Conservation (phyloP, 345 rosid genomes). For the Atalantia buxifolia region DNA sequence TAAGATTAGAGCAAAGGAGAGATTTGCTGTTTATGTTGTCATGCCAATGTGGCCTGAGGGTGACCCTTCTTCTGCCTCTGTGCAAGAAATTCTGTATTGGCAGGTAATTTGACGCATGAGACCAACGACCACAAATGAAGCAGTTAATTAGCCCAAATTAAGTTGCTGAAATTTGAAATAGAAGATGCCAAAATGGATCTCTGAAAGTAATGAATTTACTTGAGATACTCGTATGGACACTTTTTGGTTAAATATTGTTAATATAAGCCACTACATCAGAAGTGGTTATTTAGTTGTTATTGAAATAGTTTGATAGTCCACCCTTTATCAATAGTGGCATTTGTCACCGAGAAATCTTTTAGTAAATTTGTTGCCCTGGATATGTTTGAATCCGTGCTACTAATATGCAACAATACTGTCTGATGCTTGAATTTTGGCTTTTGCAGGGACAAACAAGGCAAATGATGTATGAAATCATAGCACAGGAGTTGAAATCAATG, state of each 20-base stretch:
- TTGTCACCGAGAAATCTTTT: background rate
- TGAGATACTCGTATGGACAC: background rate
- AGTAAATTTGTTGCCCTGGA: background rate
- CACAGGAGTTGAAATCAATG: conserved; percentile 55
- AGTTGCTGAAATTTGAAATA: background rate
- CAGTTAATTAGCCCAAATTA: background rate
- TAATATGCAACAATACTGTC: background rate
- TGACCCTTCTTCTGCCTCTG: conserved; percentile 59
- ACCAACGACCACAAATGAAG: background rate
- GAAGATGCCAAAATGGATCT: background rate
- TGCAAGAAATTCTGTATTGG: conserved; percentile 88
- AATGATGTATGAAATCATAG: conserved; percentile 79
- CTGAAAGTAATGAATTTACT: background rate
- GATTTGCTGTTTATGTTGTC: conserved; percentile 71
- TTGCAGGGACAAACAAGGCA: conserved; percentile 75
- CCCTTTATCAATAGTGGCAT: background rate
- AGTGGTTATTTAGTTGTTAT: background rate
- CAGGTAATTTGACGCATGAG: conserved; percentile 47
- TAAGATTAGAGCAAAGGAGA: conserved; percentile 71
- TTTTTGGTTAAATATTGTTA: background rate
- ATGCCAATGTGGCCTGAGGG: conserved; percentile 98
- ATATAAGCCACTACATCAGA: background rate
- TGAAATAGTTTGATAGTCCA: background rate
- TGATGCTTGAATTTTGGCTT: background rate
- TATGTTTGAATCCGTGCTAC: background rate